phyloP scores from a whole-genome alignment of 2,329 filamentous ascomycete species.

The Fusarium denticulatum region DNA sequence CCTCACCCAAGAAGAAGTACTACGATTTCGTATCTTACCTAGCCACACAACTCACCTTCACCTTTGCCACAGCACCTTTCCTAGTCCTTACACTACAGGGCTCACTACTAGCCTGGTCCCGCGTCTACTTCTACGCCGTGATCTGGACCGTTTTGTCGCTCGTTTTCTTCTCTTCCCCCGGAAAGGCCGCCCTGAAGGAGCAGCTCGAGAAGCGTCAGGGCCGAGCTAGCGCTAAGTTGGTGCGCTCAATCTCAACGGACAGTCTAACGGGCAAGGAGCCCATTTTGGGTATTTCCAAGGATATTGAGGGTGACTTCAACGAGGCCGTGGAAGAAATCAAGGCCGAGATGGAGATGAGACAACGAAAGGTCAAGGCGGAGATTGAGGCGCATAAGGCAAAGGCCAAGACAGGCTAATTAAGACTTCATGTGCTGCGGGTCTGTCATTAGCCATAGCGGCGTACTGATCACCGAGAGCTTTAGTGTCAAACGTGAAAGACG shows the following conservation, averaged over 20 bases:
- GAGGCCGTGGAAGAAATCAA: constrained; percentile 81
- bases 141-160: constrained; percentile 72
- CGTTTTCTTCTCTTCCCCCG: constrained; percentile 82
- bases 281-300: constrained; percentile 80
- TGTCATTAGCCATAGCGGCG: neutral
- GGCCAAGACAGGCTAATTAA: constrained; percentile 12
- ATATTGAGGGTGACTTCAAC: constrained; percentile 78
- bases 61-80: constrained; percentile 86
- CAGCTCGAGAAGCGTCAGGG: constrained; percentile 67
- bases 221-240: constrained; percentile 56
- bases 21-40: constrained; percentile 85
- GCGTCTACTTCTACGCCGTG: constrained; percentile 89
- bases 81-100: constrained; percentile 78
- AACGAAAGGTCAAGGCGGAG: constrained; percentile 59
- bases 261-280: constrained; percentile 67
- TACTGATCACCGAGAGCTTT: neutral
- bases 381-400: constrained; percentile 64
- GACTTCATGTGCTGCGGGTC: neutral
- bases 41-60: constrained; percentile 82
- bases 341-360: constrained; percentile 71
- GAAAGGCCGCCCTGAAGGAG: constrained; percentile 68
- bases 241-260: constrained; percentile 66
- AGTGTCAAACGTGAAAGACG: neutral
- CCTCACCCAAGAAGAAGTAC: constrained; percentile 78
- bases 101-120: constrained; percentile 80